These are phyloP conservation scores for Pseudogymnoascus sp. DNA, from an alignment of 2,329 filamentous ascomycete species.

Conservation along the genomic window DNA sequence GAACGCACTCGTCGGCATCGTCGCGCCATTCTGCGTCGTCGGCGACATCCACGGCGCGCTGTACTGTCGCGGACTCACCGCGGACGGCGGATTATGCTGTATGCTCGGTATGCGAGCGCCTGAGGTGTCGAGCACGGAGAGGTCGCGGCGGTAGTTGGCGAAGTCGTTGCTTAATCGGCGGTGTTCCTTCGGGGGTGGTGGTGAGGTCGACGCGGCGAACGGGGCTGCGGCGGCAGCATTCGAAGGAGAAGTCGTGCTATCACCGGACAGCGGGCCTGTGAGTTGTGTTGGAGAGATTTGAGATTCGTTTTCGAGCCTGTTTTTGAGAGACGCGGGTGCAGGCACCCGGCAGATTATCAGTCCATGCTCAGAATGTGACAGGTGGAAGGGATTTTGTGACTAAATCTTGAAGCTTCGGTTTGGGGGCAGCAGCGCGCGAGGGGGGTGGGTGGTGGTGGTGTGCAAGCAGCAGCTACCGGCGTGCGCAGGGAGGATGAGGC, in stretches of 20 bases:
- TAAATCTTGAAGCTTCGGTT: slow-evolving; percentile 20
- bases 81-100: slow-evolving; percentile 51
- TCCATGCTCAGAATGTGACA: slow-evolving; percentile 5
- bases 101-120: slow-evolving; percentile 51
- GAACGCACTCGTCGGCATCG: slow-evolving; percentile 29
- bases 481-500: slow-evolving; percentile 39
- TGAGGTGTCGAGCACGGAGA: slow-evolving; percentile 58
- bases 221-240: slow-evolving; percentile 9
- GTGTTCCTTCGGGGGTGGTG: slow-evolving; percentile 26
- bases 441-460: background rate
- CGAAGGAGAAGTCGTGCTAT: slow-evolving; percentile 17
- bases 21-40: slow-evolving; percentile 19
- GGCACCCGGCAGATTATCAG: slow-evolving; percentile 27
- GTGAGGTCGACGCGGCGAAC: slow-evolving; percentile 30
- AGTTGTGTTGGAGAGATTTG: slow-evolving; percentile 28
- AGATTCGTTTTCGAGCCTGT: slow-evolving; percentile 27
- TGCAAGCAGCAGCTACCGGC: slow-evolving; percentile 15
- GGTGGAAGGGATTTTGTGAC: slow-evolving; percentile 15
- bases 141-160: slow-evolving; percentile 64
- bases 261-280: slow-evolving; percentile 18
- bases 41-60: slow-evolving; percentile 52
- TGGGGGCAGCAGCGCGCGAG: slow-evolving; percentile 11
- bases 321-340: slow-evolving; percentile 22
- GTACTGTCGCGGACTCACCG: slow-evolving; percentile 37
- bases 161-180: slow-evolving; percentile 43